Conservation (phyloP, 306 rosid genomes). For the Castanospermum australe region DNA sequence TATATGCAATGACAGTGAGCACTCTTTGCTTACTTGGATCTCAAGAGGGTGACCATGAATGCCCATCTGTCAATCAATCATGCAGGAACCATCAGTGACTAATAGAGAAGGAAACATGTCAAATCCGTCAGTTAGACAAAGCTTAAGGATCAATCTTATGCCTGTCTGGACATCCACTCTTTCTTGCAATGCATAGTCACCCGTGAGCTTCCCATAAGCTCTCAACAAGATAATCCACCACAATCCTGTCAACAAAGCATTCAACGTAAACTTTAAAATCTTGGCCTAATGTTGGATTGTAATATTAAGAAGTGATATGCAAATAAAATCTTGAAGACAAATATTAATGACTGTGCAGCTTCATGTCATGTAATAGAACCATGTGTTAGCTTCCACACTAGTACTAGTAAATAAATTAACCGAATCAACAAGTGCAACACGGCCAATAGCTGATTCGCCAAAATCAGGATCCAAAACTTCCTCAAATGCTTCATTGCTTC, state of each 20-base stretch:
- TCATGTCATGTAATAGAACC: background rate
- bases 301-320: background rate
- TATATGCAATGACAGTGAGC: background rate
- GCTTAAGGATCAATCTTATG: slow-evolving; percentile 75
- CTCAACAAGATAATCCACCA: slow-evolving; percentile 96
- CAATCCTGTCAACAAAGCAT: slow-evolving; percentile 52
- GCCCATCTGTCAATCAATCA: slow-evolving; percentile 98
- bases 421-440: slow-evolving; percentile 93
- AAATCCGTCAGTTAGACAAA: slow-evolving; percentile 82
- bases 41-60: slow-evolving; percentile 96
- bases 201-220: slow-evolving; percentile 92
- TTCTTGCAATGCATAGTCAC: slow-evolving; percentile 85
- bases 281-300: background rate
- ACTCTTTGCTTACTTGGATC: slow-evolving; percentile 67
- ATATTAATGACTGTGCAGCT: background rate
- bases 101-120: slow-evolving; percentile 93
- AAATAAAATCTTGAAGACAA: background rate
- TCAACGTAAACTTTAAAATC: background rate
- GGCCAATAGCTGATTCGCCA: slow-evolving; percentile 97
- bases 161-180: slow-evolving; percentile 93
- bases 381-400: background rate
- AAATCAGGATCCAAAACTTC: slow-evolving; percentile 91
- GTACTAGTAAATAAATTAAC: slow-evolving; percentile 50
- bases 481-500: slow-evolving; percentile 68
- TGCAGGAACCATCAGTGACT: slow-evolving; percentile 93